Evolutionary conservation across 805 yeast species (phyloP).

Genomic region (Yarrowia bubula): DNA sequence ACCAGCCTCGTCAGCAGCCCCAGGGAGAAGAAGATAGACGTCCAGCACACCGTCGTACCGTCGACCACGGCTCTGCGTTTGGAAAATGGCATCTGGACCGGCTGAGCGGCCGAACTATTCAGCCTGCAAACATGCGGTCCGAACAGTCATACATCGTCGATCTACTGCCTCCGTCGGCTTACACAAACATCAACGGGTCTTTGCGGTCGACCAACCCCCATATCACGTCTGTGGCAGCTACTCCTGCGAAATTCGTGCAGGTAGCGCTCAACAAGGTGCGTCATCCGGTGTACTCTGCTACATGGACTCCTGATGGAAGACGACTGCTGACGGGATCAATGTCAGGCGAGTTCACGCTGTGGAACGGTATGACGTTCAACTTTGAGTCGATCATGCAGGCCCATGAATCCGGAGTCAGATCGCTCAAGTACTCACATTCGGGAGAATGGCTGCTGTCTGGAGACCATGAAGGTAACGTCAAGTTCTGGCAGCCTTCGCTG

Average conservation of each 20-base stretch:
- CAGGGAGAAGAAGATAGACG: conserved; percentile 32
- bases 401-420: conserved; percentile 84
- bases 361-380: conserved; percentile 94
- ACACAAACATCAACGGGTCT: conserved; percentile 34
- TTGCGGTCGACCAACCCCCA: conserved; percentile 33
- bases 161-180: conserved; percentile 64
- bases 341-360: conserved; percentile 92
- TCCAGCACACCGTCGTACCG: conserved; percentile 56
- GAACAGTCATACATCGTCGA: conserved; percentile 61
- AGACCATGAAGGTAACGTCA: conserved; percentile 86
- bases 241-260: conserved; percentile 74
- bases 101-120: conserved; percentile 35
- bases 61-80: conserved; percentile 74
- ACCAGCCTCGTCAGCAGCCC: conserved; percentile 24
- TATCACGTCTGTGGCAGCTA: conserved; percentile 13
- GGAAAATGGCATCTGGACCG: conserved; percentile 58
- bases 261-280: conserved; percentile 85
- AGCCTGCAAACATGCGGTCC: conserved; percentile 50
- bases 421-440: conserved; percentile 77
- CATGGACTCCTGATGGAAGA: conserved; percentile 97
- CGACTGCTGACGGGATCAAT: conserved; percentile 84
- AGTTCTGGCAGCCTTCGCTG: conserved; percentile 97
- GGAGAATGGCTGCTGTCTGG: conserved; percentile 95
- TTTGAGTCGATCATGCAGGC: conserved; percentile 99
- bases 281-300: conserved; percentile 85